phyloP scores from a whole-genome alignment of 2,329 filamentous ascomycete genomes.

The Plectosphaerella cucumerina region DNA sequence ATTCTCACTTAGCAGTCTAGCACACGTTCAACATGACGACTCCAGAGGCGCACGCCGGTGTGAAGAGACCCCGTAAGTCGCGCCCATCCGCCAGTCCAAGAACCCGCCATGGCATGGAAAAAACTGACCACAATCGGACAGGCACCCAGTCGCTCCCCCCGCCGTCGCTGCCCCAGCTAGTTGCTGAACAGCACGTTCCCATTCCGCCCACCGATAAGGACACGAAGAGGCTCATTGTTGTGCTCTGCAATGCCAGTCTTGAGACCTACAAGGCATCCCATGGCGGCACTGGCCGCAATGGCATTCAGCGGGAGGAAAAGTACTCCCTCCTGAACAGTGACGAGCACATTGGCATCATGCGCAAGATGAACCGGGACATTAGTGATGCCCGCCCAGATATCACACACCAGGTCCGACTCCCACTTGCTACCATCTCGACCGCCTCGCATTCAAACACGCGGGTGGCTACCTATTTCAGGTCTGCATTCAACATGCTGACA shows the following conservation, averaged over 20 bases:
- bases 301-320: slow-evolving; percentile 78
- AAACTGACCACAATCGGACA: slow-evolving; percentile 26
- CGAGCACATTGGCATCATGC: slow-evolving; percentile 98
- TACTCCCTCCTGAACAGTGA: slow-evolving; percentile 98
- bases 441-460: slow-evolving; percentile 1
- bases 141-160: slow-evolving; percentile 94
- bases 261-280: slow-evolving; percentile 95
- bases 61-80: slow-evolving; percentile 39
- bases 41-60: slow-evolving; percentile 33
- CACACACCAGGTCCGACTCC: slow-evolving; percentile 80
- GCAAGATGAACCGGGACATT: slow-evolving; percentile 98
- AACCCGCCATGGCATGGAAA: background rate
- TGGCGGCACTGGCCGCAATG: slow-evolving; percentile 59
- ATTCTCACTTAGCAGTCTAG: no score
- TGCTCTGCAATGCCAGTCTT: slow-evolving; percentile 93
- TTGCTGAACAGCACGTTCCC: slow-evolving; percentile 85
- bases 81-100: background rate
- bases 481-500: slow-evolving; percentile 44
- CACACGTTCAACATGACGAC: slow-evolving; percentile 28
- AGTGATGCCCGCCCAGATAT: slow-evolving; percentile 97
- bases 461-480: slow-evolving; percentile 12
- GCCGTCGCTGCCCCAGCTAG: slow-evolving; percentile 82
- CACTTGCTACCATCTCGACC: slow-evolving; percentile 7
- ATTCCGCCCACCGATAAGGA: slow-evolving; percentile 87
- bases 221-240: slow-evolving; percentile 86